phyloP scores from a whole-genome alignment of 768 basidiomycete species.

The Boletus coccyginus region DNA sequence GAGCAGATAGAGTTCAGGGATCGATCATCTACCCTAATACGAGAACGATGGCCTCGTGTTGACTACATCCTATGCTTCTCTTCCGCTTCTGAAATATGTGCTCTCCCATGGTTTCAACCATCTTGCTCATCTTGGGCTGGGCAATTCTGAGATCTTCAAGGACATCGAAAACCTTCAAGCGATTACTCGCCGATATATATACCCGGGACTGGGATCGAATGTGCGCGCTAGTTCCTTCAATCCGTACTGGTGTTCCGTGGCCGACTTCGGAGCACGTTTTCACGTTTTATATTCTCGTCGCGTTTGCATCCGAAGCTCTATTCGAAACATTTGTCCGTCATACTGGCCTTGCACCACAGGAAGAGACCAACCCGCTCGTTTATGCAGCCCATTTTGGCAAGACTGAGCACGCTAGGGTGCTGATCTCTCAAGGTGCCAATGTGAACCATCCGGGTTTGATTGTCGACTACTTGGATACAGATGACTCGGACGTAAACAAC shows the following conservation, averaged over 20 bases:
- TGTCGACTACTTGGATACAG: not conserved
- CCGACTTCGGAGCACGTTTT: not conserved
- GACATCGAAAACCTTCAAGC: not conserved
- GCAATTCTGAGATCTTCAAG: not conserved
- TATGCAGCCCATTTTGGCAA: constrained; percentile 1
- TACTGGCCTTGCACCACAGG: not conserved
- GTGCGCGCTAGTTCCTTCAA: not conserved
- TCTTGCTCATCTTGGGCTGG: not conserved
- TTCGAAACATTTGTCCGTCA: not conserved
- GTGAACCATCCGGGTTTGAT: not conserved
- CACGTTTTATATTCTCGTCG: not conserved
- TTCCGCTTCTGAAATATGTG: constrained; percentile 2
- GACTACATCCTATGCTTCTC: not conserved
- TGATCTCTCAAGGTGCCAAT: not conserved
- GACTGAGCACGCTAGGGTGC: not conserved
- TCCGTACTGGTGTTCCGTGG: not conserved
- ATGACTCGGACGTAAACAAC: not conserved
- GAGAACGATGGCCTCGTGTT: not conserved
- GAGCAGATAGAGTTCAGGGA: not conserved
- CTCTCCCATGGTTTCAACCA: constrained; percentile 1
- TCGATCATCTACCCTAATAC: not conserved
- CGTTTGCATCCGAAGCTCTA: not conserved
- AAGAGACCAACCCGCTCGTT: constrained; percentile 3
- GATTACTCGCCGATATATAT: not conserved
- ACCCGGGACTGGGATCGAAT: not conserved